Base-by-base conservation (phyloP, 805 yeast species). In the Schizosaccharomyces osmophilus region DNA sequence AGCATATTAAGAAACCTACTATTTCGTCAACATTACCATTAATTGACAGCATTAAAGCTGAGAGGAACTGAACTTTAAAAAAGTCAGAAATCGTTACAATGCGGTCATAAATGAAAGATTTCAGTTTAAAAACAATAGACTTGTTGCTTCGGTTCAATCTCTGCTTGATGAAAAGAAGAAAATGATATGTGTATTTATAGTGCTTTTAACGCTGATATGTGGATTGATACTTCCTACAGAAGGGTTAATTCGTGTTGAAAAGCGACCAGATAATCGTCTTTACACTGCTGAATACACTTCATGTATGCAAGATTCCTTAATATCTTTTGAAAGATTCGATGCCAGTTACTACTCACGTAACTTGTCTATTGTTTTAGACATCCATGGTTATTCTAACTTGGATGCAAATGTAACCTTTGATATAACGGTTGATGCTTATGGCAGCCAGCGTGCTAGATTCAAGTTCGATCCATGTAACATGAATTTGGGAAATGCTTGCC, bases 401-500 rank as follows among this genome's bases (percentile, higher is more conserved):
- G 48, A 36, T 22, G 29, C 26, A 36, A 36, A 57, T 31, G 60
- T 32, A 19, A 57, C 60, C 8, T 36, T 41, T 29, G 43, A 36
- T 11, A 57, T 57, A 19, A 11, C 15, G 22, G 42, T 70, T 17
- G 55, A 62, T 9, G 70, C 71, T 5, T 70, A 70, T 60, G 73
- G 72, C 11, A 63, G 60, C 11, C 60, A 62, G 36, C 64, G 69
- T 9, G 66, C 66, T 45, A 63, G 66, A 59, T 63, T 68, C 55
- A 62, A 63, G 29, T 69, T 70, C 48, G 66, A 70, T 58, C 66
- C 71, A 11, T 70, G 73, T 62, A 66, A 64, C 22, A 67, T 67
- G 58, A 66, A 63, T 15, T 66, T 70, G n/a, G 24, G 59, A 5
- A 69, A 67, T 59, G 63, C 70, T 31, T 70, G 73, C 62, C 73